Base-by-base conservation (phyloP, 2,329 filamentous ascomycete species). In the Thermoascus crustaceus region DNA sequence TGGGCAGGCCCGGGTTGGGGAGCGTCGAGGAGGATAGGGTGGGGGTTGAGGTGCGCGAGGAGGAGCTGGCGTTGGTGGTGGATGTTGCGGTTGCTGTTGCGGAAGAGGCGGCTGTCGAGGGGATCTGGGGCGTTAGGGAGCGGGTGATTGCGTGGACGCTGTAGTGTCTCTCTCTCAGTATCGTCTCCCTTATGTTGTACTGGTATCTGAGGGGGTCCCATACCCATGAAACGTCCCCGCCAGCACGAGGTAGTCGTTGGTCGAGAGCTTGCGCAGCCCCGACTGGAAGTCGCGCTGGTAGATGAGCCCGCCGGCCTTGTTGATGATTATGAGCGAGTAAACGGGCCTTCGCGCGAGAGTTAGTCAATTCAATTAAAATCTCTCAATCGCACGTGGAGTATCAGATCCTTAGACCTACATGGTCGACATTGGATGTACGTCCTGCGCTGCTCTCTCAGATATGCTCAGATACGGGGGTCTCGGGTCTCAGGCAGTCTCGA, bases 221-320 rank as follows among this genome's bases (percentile, higher is more conserved):
- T 67, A 88, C 85, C 86, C 91, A 58, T 98, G 91, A 62, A 98
- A 98, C 35, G 91, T 98, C 39, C 91, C 91, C 5, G 91, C 91
- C 18, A 98, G 78, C 49, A 96, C 89, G 20, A 98, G 82, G 57
- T 93, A 94, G 71, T 98, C 91, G 60, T 98, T 98, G 49, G 85
- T 89, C 48, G 78, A 85, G 50, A 98, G 80, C 59, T 89, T 86
- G 60, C 85, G 84, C 40, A 98, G 75, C 41, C 78, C 83, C 27
- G 89, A 78, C 53, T 88, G 80, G 62, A 98, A 96, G 55, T 86
- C 85, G 51, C 87, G 85, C 66, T 96, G 89, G 72, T 94, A 98
- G 64, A 98, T 81, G 35, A 98, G 75, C 52, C 91, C 91, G 41
- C 88, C 91, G 46, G 91, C 88, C 74, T 98, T 98, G 73, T 95